phyloP scores from a whole-genome alignment of 2,329 filamentous ascomycete species.

The Aciculosporium take region DNA sequence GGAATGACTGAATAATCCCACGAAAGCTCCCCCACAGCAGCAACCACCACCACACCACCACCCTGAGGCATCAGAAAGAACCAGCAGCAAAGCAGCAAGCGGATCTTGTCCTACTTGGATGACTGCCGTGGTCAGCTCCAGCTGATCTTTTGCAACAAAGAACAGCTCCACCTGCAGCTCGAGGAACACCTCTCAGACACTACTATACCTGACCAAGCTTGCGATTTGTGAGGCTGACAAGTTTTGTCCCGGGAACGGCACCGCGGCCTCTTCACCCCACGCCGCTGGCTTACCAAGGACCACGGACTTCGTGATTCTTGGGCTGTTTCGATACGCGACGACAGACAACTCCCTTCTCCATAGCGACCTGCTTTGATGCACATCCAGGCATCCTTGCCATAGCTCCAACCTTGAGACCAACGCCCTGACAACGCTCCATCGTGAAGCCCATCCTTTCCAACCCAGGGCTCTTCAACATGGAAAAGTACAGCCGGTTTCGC shows the following conservation, averaged over 20 bases:
- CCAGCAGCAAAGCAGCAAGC: neutral
- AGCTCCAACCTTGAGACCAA: no score
- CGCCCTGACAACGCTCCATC: neutral
- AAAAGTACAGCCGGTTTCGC: slow-evolving; percentile 87
- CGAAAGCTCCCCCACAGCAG: neutral
- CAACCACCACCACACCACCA: neutral
- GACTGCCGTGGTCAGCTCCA: neutral
- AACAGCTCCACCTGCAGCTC: neutral
- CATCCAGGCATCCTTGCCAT: neutral
- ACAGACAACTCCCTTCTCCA: neutral
- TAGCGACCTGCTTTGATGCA: neutral
- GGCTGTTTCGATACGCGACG: neutral
- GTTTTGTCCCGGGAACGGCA: neutral
- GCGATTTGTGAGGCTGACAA: neutral
- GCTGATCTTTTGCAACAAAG: neutral
- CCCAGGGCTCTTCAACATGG: slow-evolving; percentile 44
- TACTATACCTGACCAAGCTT: neutral
- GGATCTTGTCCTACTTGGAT: neutral
- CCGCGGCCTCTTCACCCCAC: neutral
- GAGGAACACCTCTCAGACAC: neutral
- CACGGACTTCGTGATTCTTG: neutral
- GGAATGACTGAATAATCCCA: neutral
- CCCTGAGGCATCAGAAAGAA: no score
- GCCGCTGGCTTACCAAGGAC: neutral
- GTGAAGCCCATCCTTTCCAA: neutral